Evolutionary conservation across 768 basidiomycete species (phyloP), one percentile per base, ranked within the genome.

Genomic region (Leccinum rimulosum): DNA sequence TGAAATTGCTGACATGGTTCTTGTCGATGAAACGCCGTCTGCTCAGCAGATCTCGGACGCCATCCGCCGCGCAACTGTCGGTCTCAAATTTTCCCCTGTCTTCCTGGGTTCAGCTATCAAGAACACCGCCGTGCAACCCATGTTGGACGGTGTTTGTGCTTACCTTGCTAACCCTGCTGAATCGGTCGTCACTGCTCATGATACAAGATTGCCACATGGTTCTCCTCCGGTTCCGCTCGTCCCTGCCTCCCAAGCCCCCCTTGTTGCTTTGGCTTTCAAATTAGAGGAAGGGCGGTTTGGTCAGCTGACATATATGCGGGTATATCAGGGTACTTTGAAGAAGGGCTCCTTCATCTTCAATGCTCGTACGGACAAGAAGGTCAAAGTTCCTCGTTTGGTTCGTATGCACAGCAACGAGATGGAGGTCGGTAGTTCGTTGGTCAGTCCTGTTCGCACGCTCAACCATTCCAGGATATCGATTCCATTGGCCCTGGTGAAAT

Each of bases 361-460:
- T 68, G 93, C 91, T 9, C 81, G 95, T 43, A 94, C 95, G 22
- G 96, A 95, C 49, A 99, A 98, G 82, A 93, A 88, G 76, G 90
- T 97, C 75, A 98, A 98, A 76, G 92, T 99, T 11, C 95, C 97
- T 2, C 83, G 95, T 40, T 77, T 99, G 64, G 97, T 98, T 58
- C 84, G 94, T 59, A 96, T 99, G 97, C 97, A 99, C 74, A 91
- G 89, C 73, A 92, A 98, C 64, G 96, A 99, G 74, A 98, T 98
- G 97, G 97, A 99, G 85, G 92, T 91, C 53, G 38, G 82, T 69
- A 3, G 28, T 30, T 2, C 36, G 6, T 58, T 51, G 33, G 15
- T 17, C 1, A 19, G 3, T 53, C 35, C 40, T 50, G 36, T 47
- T 14, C 43, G 30, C 28, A 35, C 3, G 11, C 27, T 56, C 15